Evolutionary conservation across 2,329 filamentous ascomycete genomes (phyloP), one percentile per base, ranked within the genome.

Genomic region (Teratosphaeria zuluensis): DNA sequence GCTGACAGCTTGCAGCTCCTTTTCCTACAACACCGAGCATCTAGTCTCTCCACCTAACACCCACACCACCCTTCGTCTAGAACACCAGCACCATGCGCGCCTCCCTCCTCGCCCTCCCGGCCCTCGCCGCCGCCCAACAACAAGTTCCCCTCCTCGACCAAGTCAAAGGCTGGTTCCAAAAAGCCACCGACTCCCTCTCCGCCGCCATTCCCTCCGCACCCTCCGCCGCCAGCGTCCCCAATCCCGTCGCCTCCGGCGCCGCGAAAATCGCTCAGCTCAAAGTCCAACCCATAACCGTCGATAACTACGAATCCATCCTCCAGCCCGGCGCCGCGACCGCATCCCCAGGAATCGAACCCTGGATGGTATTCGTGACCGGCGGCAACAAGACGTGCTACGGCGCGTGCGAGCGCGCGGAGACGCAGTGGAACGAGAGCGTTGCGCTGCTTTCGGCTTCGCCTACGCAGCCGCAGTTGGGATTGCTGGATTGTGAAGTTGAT

Each of bases 321-420:
- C 85, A 77, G 55, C 81, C 84, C 32, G 83, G 87, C 59, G 77
- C 83, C 61, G 74, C 82, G 8, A 82, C 74, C 31, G 80, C 81
- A 62, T 81, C 69, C 56, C 71, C 82, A 11, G 80, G 75, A 7
- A 86, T 88, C 4, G 86, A 87, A 74, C 86, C 90, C 74, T 91
- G 87, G 87, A 85, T 88, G 79, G 77, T 92, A 61, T 80, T 88
- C 65, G 76, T 90, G 65, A 88, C 85, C 9, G 89, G 89, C 58
- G 80, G 87, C 65, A 91, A 92, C 79, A 87, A 85, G 77, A 90
- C 88, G 33, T 92, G 89, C 77, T 86, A 81, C 70, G 88, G 87
- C 65, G 79, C 82, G 68, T 92, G 89, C 74, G 78, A 70, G 51
- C 78, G 76, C 61, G 75, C 86, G 56, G 87, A 90, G 68, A 75